Conservation (phyloP, 2,329 filamentous ascomycete species). For the Orbilia brochopaga region DNA sequence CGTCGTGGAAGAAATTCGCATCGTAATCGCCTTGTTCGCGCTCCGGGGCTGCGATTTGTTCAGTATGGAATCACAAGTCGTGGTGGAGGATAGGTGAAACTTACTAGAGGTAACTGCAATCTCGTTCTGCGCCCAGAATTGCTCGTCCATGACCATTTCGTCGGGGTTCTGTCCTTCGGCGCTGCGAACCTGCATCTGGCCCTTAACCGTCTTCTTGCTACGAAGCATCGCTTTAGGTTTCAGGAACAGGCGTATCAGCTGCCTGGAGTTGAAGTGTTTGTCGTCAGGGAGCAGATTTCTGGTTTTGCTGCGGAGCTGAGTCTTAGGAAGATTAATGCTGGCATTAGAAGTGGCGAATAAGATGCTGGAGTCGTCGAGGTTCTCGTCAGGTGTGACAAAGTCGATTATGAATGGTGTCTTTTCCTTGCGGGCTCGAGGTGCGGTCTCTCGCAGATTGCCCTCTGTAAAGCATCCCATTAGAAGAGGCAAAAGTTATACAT, state of each 20-base stretch:
- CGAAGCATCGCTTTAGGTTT: conserved; percentile 78
- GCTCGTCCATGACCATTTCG: conserved; percentile 86
- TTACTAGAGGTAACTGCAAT: conserved; percentile 57
- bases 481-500: neutral
- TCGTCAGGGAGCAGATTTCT: conserved; percentile 94
- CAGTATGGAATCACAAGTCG: conserved; percentile 54
- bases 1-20: conserved; percentile 96
- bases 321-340: conserved; percentile 83
- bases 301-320: conserved; percentile 93
- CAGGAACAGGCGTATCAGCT: conserved; percentile 85
- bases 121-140: conserved; percentile 84
- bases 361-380: conserved; percentile 77
- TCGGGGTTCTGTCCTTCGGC: conserved; percentile 62
- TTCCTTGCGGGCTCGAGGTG: conserved; percentile 76
- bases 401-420: conserved; percentile 97
- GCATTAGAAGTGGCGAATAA: conserved; percentile 80
- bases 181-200: conserved; percentile 34
- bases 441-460: conserved; percentile 21
- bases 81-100: neutral
- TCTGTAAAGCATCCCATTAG: conserved; percentile 3
- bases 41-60: conserved; percentile 51
- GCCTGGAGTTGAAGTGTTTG: conserved; percentile 95
- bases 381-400: conserved; percentile 74
- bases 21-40: conserved; percentile 75
- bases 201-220: conserved; percentile 47